A percentile compares a stretch with the other conserved stretches of the same genome.
phyloP scores from a whole-genome alignment of 2,329 filamentous ascomycete genomes.

The Westerdykella ornata region DNA sequence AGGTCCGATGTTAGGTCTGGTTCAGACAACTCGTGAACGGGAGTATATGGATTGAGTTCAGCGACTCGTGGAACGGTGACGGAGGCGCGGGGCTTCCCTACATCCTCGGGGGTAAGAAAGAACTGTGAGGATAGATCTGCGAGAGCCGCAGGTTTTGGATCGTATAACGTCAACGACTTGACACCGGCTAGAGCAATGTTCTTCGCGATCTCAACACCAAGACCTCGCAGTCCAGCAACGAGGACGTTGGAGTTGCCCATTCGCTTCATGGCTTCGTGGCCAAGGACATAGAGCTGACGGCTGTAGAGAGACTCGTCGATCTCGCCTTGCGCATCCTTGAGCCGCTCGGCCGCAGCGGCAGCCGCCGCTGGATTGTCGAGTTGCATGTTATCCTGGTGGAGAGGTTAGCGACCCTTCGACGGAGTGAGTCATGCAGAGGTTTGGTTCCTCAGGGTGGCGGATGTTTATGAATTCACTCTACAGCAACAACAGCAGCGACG shows the following conservation, averaged over 20 bases:
- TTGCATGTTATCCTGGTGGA: conserved; percentile 53
- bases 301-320: conserved; percentile 64
- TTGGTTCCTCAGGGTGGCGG: not conserved
- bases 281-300: conserved; percentile 62
- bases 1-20: conserved; percentile 67
- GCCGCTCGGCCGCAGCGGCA: conserved; percentile 52
- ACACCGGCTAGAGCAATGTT: conserved; percentile 97
- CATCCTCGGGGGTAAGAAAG: conserved; percentile 81
- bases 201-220: conserved; percentile 97
- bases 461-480: conserved; percentile 24
- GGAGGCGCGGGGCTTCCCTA: conserved; percentile 83
- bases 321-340: conserved; percentile 53
- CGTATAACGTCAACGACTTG: conserved; percentile 91
- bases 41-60: conserved; percentile 94
- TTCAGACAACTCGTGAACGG: conserved; percentile 65
- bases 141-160: conserved; percentile 76
- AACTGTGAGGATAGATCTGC: conserved; percentile 94
- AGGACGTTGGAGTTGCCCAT: conserved; percentile 96
- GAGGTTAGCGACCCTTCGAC: no score
- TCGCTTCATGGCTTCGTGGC: conserved; percentile 90
- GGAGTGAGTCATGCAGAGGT: no score
- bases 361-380: conserved; percentile 53
- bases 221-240: conserved; percentile 81
- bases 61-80: conserved; percentile 84
- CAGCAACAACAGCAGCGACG: conserved; percentile 15